Evolutionary conservation across 2,329 filamentous ascomycete species (phyloP).

Genomic region (Intubia oerlemansii): DNA sequence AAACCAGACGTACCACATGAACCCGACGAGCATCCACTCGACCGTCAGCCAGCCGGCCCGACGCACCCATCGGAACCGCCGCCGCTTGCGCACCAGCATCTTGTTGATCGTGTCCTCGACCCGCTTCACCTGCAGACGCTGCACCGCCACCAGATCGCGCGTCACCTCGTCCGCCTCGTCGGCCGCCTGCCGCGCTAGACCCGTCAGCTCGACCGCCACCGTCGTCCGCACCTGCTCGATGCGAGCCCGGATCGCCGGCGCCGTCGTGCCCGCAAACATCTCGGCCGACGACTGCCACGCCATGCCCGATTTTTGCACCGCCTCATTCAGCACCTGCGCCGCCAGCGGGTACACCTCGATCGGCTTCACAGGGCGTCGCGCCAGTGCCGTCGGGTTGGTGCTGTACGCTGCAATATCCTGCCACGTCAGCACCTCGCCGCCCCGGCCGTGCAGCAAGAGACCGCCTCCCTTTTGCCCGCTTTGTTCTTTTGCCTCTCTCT

Average conservation of each 20-base stretch:
- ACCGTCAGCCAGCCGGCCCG: constrained; percentile 60
- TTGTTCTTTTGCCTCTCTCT: too few relatives aligned
- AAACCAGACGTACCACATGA: constrained; percentile 92
- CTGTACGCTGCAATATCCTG: constrained; percentile 21
- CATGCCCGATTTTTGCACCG: constrained; percentile 24
- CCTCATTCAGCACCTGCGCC: constrained; percentile 26
- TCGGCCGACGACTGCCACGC: constrained; percentile 39
- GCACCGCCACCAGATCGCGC: constrained; percentile 52
- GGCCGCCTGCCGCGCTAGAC: constrained; percentile 42
- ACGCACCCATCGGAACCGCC: constrained; percentile 52
- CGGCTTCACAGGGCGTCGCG: constrained; percentile 16
- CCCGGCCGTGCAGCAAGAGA: too few relatives aligned
- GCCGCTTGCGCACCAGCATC: constrained; percentile 46
- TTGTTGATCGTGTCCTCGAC: constrained; percentile 62
- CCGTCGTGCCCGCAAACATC: constrained; percentile 33
- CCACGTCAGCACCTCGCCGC: constrained; percentile 15
- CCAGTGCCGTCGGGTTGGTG: constrained; percentile 14
- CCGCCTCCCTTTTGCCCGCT: too few relatives aligned
- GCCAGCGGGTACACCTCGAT: constrained; percentile 28
- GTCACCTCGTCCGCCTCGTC: constrained; percentile 66
- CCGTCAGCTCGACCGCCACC: constrained; percentile 30
- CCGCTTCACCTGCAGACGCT: constrained; percentile 61
- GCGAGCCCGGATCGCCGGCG: constrained; percentile 26
- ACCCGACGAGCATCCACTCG: constrained; percentile 70
- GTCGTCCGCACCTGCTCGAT: constrained; percentile 25